phyloP scores from a whole-genome alignment of 2,329 filamentous ascomycete genomes.

The Emergomyces orientalis region DNA sequence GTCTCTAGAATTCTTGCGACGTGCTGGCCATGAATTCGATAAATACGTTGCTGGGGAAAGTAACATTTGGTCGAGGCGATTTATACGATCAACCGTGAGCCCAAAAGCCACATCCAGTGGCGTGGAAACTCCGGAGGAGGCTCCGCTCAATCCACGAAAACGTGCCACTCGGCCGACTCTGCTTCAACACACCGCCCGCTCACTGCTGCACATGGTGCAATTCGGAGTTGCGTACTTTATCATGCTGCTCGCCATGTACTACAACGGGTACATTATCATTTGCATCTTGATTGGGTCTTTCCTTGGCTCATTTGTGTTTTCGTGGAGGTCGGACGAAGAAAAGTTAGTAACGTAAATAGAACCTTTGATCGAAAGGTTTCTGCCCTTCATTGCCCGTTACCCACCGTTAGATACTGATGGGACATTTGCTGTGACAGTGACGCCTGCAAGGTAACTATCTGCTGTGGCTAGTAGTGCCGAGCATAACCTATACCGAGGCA shows the following conservation, averaged over 20 bases:
- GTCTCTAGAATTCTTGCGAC: constrained; percentile 61
- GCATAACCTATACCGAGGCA: no score
- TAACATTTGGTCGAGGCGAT: constrained; percentile 21
- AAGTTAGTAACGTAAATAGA: constrained; percentile 15
- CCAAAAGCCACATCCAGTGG: background rate
- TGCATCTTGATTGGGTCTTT: constrained; percentile 70
- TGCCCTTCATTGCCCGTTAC: background rate
- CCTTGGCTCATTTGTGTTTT: constrained; percentile 62
- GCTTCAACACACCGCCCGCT: constrained; percentile 57
- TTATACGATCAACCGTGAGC: background rate
- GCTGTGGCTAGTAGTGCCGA: constrained; percentile 17
- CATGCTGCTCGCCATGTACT: constrained; percentile 61
- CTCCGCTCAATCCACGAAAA: background rate
- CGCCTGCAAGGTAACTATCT: constrained; percentile 19
- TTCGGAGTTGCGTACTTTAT: constrained; percentile 70
- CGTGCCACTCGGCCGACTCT: constrained; percentile 43
- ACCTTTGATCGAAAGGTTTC: background rate
- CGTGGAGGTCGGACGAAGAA: constrained; percentile 48
- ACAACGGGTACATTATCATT: constrained; percentile 67
- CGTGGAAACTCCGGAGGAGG: background rate
- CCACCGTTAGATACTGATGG: background rate
- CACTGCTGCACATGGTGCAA: constrained; percentile 58
- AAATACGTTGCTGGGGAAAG: constrained; percentile 50
- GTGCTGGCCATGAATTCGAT: constrained; percentile 63
- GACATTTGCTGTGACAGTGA: constrained; percentile 16